These are phyloP conservation scores for Gracilaria vermiculophylla DNA, from an alignment of 23 red algal genomes.

Conservation along the genomic window DNA sequence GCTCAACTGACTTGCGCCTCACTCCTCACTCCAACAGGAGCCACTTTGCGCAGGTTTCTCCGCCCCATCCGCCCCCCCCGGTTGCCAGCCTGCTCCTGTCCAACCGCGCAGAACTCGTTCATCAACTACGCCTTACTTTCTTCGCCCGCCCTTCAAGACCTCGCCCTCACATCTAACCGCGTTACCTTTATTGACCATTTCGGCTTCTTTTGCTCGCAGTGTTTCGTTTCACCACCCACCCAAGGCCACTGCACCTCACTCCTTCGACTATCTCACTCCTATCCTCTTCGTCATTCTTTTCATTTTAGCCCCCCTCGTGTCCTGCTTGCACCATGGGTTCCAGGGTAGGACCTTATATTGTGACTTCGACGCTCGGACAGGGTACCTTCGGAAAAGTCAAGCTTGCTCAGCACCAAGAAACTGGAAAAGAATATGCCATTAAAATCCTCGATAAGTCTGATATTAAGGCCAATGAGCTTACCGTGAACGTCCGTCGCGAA, in stretches of 20 bases:
- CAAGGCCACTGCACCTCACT: background rate
- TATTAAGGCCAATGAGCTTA: slow-evolving; percentile 85
- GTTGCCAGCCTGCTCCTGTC: background rate
- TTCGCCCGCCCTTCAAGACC: no score
- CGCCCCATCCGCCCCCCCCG: background rate
- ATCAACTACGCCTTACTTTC: background rate
- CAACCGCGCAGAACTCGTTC: background rate
- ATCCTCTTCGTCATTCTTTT: background rate
- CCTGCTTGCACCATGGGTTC: slow-evolving; percentile 45
- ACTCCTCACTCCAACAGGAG: background rate
- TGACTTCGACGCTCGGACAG: slow-evolving; percentile 79
- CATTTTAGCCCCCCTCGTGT: background rate
- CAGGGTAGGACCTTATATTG: slow-evolving; percentile 79
- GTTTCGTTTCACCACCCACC: background rate
- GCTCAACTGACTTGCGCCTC: background rate
- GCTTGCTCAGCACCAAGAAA: slow-evolving; percentile 74
- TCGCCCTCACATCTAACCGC: no score
- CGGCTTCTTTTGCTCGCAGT: background rate
- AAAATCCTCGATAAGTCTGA: slow-evolving; percentile 94
- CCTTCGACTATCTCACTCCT: background rate
- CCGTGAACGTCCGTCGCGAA: slow-evolving; percentile 88
- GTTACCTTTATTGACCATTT: no score
- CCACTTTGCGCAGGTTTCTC: background rate
- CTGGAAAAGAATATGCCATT: slow-evolving; percentile 78
- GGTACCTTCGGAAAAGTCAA: slow-evolving; percentile 95